A percentile compares a stretch with the other conserved stretches of the same genome.
phyloP scores from a whole-genome alignment of 2,329 filamentous ascomycete species.

The Colletotrichum truncatum region DNA sequence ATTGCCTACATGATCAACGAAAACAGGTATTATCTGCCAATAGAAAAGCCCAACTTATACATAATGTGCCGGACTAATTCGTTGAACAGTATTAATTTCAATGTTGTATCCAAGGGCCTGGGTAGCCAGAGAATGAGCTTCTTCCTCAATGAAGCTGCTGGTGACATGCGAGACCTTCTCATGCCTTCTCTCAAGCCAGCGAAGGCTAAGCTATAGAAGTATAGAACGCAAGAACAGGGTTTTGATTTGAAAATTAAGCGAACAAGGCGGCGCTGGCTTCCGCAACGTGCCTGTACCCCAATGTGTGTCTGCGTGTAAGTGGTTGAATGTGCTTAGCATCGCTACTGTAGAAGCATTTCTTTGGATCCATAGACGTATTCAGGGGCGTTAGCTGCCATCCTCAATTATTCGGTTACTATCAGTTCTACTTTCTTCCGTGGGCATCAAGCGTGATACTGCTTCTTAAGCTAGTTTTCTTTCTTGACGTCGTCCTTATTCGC shows the following conservation, averaged over 20 bases:
- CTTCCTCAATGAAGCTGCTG: slow-evolving; percentile 93
- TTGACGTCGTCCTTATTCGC: too few relatives aligned
- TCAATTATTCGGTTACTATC: too few relatives aligned
- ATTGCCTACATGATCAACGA: slow-evolving; percentile 99
- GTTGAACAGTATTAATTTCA: slow-evolving; percentile 91
- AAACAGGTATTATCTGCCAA: slow-evolving; percentile 73
- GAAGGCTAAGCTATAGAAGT: slow-evolving; percentile 84
- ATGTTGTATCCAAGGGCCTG: slow-evolving; percentile 92
- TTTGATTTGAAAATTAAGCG: too few relatives aligned
- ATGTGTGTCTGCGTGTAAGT: neutral
- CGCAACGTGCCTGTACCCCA: neutral
- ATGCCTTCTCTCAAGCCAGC: slow-evolving; percentile 79
- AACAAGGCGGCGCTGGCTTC: neutral
- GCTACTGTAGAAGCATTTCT: slow-evolving; percentile 20
- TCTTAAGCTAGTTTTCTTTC: too few relatives aligned
- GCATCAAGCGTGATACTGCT: too few relatives aligned
- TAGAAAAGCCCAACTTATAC: too few relatives aligned
- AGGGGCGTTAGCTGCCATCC: neutral
- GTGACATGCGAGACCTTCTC: slow-evolving; percentile 88
- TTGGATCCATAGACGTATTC: slow-evolving; percentile 11
- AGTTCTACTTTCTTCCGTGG: neutral
- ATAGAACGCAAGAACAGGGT: neutral
- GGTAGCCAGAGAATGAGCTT: slow-evolving; percentile 94
- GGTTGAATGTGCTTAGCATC: neutral
- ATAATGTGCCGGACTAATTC: too few relatives aligned